Percentiles rank a stretch among this genome's conserved stretches.
Conservation (phyloP, 78 protist genomes). For the Polysphondylium violaceum region DNA sequence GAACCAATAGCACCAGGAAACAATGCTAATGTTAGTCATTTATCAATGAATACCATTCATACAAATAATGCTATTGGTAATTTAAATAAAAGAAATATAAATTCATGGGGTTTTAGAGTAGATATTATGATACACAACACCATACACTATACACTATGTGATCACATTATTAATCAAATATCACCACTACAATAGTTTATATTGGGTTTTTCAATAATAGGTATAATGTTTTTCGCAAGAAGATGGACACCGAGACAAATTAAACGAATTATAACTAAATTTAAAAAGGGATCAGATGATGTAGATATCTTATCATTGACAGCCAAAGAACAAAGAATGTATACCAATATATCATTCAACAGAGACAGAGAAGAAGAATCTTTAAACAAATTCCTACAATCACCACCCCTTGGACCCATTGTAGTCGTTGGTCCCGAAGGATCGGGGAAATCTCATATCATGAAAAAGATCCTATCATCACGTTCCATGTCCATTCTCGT, state of each 20-base stretch:
- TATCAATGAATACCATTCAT: too few species aligned
- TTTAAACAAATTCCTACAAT: slow-evolving; percentile 20
- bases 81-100: slow-evolving; percentile 29
- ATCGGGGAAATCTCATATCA: slow-evolving; percentile 70
- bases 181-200: slow-evolving; percentile 9
- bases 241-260: slow-evolving; percentile 78
- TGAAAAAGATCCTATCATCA: slow-evolving; percentile 34
- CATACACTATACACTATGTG: not conserved
- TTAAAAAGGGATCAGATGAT: slow-evolving; percentile 31
- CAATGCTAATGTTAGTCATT: too few species aligned
- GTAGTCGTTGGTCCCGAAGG: slow-evolving; percentile 74
- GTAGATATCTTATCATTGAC: slow-evolving; percentile 41
- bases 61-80: too few species aligned
- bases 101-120: slow-evolving; percentile 49
- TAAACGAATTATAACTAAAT: slow-evolving; percentile 40
- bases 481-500: slow-evolving; percentile 52
- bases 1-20: too few species aligned
- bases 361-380: slow-evolving; percentile 26
- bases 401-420: slow-evolving; percentile 64
- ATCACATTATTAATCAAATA: not conserved
- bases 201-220: slow-evolving; percentile 62
- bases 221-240: slow-evolving; percentile 67
- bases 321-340: slow-evolving; percentile 12
- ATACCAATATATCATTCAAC: slow-evolving; percentile 30
- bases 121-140: not conserved